Conservation (phyloP, 1,139 yeast species). For the Eremothecium coryli region DNA sequence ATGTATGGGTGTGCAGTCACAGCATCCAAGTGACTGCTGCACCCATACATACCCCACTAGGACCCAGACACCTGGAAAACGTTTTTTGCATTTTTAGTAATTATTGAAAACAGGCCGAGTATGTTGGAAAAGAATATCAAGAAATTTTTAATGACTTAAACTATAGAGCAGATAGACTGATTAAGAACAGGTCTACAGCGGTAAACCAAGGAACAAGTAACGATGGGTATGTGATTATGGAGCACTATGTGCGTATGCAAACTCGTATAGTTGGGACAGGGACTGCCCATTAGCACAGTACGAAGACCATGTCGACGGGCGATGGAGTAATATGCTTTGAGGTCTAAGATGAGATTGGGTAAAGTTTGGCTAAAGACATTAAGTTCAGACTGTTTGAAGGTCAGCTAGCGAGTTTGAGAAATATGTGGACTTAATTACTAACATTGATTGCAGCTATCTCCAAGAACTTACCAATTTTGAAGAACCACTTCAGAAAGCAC, state of each 20-base stretch:
- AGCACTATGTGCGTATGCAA: slow-evolving; percentile 1
- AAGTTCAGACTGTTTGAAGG: too few species aligned
- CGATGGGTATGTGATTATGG: slow-evolving; percentile 29
- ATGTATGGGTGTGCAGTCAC: slow-evolving; percentile 4
- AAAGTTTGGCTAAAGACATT: too few species aligned
- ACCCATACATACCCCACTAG: neutral
- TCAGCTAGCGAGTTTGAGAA: too few species aligned
- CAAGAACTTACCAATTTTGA: slow-evolving; percentile 95
- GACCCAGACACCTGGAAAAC: neutral
- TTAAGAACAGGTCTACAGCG: too few species aligned
- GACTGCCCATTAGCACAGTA: neutral
- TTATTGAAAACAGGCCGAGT: too few species aligned
- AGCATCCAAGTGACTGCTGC: neutral
- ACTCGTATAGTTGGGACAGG: neutral
- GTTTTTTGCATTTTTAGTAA: too few species aligned
- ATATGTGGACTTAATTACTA: too few species aligned
- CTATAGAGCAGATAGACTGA: too few species aligned
- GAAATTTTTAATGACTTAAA: slow-evolving; percentile 1
- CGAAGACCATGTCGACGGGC: neutral
- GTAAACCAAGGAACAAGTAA: slow-evolving; percentile 30
- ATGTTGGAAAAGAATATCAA: too few species aligned
- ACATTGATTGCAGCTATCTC: slow-evolving; percentile 92
- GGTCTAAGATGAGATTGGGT: too few species aligned
- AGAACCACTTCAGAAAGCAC: slow-evolving; percentile 97
- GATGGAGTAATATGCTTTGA: too few species aligned